Evolutionary conservation across 495 filamentous ascomycete genomes (phyloP).

Genomic region (Penicillium fimorum): DNA sequence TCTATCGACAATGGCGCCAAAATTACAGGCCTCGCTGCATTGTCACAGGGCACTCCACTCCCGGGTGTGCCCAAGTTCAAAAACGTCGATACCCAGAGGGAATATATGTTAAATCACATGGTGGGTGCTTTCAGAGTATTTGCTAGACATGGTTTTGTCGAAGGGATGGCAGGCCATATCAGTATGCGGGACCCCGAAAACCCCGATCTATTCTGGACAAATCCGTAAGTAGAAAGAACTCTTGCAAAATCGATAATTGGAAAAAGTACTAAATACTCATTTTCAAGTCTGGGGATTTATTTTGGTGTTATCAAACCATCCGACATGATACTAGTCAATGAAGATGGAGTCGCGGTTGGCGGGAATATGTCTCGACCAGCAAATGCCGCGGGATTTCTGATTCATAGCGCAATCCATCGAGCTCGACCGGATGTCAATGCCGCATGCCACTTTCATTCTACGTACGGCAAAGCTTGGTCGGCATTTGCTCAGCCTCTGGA

Average conservation of each 20-base stretch:
- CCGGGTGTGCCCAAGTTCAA: slow-evolving; percentile 31
- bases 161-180: slow-evolving; percentile 38
- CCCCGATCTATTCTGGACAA: slow-evolving; percentile 23
- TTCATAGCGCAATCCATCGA: slow-evolving; percentile 1
- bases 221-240: slow-evolving; percentile 26
- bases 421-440: neutral
- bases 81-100: neutral
- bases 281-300: slow-evolving; percentile 18
- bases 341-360: slow-evolving; percentile 29
- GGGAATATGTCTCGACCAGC: slow-evolving; percentile 27
- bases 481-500: slow-evolving; percentile 28
- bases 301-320: slow-evolving; percentile 33
- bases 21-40: slow-evolving; percentile 5
- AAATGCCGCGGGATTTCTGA: slow-evolving; percentile 2
- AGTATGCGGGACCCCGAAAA: slow-evolving; percentile 31
- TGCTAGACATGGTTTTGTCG: slow-evolving; percentile 27
- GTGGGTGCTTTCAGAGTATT: slow-evolving; percentile 36
- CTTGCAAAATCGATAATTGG: too few species aligned
- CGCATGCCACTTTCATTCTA: neutral
- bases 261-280: too few species aligned
- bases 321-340: slow-evolving; percentile 30
- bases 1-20: neutral
- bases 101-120: slow-evolving; percentile 43
- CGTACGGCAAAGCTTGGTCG: slow-evolving; percentile 24
- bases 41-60: slow-evolving; percentile 18